Conservation (phyloP, 2,329 filamentous ascomycete species). For the Passalora sequoiae region DNA sequence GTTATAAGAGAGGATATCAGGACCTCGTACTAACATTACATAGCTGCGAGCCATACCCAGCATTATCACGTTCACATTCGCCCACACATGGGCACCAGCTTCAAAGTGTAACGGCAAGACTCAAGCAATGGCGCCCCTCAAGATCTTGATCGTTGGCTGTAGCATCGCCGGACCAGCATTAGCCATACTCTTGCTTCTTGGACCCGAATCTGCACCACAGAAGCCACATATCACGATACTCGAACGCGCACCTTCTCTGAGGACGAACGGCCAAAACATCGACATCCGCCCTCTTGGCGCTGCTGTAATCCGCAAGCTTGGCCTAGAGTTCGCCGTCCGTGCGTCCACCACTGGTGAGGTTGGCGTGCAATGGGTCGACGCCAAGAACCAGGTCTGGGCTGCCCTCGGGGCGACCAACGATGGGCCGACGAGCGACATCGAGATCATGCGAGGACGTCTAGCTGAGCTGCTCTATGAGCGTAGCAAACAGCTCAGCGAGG, state of each 20-base stretch:
- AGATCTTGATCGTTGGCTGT: slow-evolving; percentile 29
- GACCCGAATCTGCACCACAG: slow-evolving; percentile 8
- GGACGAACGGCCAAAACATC: slow-evolving; percentile 30
- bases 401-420: slow-evolving; percentile 24
- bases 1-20: background rate
- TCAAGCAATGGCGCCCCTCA: slow-evolving; percentile 10
- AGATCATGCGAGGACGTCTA: slow-evolving; percentile 31
- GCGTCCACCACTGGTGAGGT: slow-evolving; percentile 25
- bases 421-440: slow-evolving; percentile 30
- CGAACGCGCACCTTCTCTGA: slow-evolving; percentile 21
- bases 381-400: slow-evolving; percentile 19
- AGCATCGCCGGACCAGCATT: slow-evolving; percentile 29
- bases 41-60: too few species aligned
- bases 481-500: slow-evolving; percentile 20
- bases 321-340: slow-evolving; percentile 27
- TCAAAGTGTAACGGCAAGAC: background rate
- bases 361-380: slow-evolving; percentile 29
- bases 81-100: background rate
- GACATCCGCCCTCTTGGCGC: slow-evolving; percentile 31
- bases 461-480: slow-evolving; percentile 23
- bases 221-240: slow-evolving; percentile 29
- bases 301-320: slow-evolving; percentile 28
- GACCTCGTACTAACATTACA: too few species aligned
- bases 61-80: background rate
- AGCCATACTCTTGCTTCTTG: slow-evolving; percentile 26